A percentile compares a stretch with the other conserved stretches of the same genome.
phyloP scores from a whole-genome alignment of 2,329 filamentous ascomycete species.

The Epichloe festucae region DNA sequence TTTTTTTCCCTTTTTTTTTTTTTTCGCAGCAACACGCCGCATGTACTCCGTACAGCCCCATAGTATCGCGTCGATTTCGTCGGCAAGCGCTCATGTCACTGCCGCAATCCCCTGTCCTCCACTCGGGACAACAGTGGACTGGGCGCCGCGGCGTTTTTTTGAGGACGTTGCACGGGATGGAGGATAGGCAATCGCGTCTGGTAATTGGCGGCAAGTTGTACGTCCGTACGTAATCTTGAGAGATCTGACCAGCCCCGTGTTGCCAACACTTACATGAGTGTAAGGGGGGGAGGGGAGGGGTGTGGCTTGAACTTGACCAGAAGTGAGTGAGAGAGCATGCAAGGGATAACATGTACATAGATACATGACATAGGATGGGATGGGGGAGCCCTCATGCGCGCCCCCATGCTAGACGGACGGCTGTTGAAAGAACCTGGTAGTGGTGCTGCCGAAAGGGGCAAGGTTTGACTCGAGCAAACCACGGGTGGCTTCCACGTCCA shows the following conservation, averaged over 20 bases:
- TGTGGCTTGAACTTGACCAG: background rate
- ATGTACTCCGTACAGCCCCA: too few species aligned
- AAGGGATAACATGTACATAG: background rate
- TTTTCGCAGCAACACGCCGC: too few species aligned
- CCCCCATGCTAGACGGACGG: too few species aligned
- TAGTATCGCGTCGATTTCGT: background rate
- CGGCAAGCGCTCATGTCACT: background rate
- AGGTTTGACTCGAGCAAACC: too few species aligned
- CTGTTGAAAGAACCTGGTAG: too few species aligned
- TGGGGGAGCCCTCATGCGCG: too few species aligned
- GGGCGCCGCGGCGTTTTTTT: background rate
- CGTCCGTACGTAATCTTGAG: constrained; percentile 1
- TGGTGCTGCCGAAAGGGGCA: too few species aligned
- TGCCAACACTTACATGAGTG: background rate
- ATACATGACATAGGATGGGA: background rate
- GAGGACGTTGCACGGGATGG: background rate
- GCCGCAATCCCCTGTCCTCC: background rate
- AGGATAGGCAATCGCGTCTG: background rate
- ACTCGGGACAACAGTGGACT: background rate
- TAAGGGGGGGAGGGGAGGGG: background rate
- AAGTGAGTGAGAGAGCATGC: background rate
- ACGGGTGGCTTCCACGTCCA: too few species aligned
- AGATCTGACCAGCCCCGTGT: constrained; percentile 4
- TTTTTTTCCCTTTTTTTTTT: too few species aligned
- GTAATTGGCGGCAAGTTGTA: background rate